Percentiles rank a stretch among this genome's conserved stretches.
These are phyloP conservation scores for Alternaria gaisen DNA, from an alignment of 2,329 filamentous ascomycete genomes.

Conservation along the genomic window DNA sequence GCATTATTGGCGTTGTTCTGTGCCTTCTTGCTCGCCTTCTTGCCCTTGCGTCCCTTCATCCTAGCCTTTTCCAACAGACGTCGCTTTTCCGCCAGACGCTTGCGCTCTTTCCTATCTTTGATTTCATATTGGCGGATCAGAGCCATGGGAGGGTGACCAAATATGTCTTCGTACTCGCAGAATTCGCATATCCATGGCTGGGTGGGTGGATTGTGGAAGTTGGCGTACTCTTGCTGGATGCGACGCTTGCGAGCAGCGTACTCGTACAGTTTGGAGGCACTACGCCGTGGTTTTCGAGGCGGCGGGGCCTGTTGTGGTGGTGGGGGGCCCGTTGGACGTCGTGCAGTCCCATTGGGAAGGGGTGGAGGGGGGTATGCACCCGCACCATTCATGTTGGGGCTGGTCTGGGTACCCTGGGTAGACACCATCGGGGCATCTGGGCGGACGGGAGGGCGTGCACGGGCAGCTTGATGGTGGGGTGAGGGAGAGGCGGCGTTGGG, in stretches of 20 bases:
- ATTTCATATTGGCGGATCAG: slow-evolving; percentile 93
- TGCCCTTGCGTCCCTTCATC: slow-evolving; percentile 88
- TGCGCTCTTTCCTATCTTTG: slow-evolving; percentile 86
- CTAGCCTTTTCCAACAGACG: slow-evolving; percentile 90
- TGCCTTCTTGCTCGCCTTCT: slow-evolving; percentile 76
- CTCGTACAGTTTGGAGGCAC: slow-evolving; percentile 73
- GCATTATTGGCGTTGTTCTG: slow-evolving; percentile 47
- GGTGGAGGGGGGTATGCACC: slow-evolving; percentile 32
- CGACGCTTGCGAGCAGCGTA: slow-evolving; percentile 80
- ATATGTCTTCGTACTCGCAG: slow-evolving; percentile 96
- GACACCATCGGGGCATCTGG: slow-evolving; percentile 54
- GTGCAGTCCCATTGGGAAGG: slow-evolving; percentile 35
- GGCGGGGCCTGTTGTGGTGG: slow-evolving; percentile 56
- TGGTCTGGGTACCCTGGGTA: slow-evolving; percentile 66
- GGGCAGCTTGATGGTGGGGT: slow-evolving; percentile 30
- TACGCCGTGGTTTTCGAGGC: slow-evolving; percentile 69
- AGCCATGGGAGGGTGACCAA: slow-evolving; percentile 83
- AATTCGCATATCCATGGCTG: slow-evolving; percentile 97
- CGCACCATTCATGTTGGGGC: slow-evolving; percentile 58
- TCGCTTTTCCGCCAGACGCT: slow-evolving; percentile 84
- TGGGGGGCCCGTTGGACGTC: slow-evolving; percentile 50
- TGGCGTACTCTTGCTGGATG: slow-evolving; percentile 77
- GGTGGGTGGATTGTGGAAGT: slow-evolving; percentile 78
- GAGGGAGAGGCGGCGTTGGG: slow-evolving; percentile 33
- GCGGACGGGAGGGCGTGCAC: slow-evolving; percentile 41